Conservation (phyloP, 441 rosid genomes). For the Adansonia madagascariensis region DNA sequence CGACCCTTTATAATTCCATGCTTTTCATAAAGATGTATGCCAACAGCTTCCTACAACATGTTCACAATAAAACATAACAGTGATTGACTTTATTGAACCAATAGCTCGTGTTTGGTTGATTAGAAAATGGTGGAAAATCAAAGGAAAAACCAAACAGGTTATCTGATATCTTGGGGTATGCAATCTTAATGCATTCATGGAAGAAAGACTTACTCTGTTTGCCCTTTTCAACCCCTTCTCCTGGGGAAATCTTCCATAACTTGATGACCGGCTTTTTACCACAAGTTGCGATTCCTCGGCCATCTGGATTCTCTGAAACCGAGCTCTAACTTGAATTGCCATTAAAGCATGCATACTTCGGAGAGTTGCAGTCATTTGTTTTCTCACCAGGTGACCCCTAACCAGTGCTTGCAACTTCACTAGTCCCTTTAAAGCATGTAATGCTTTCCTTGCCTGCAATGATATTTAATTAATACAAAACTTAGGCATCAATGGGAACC, state of each 20-base stretch:
- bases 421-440: conserved; percentile 52
- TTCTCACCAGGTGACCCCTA: conserved; percentile 66
- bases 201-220: too few relatives aligned
- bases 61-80: not conserved
- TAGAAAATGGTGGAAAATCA: conserved; percentile 10
- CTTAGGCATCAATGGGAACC: not conserved
- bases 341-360: conserved; percentile 58
- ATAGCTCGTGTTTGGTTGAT: not conserved
- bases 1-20: conserved; percentile 32
- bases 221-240: too few relatives aligned
- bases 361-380: conserved; percentile 54
- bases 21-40: conserved; percentile 25
- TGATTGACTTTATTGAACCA: not conserved
- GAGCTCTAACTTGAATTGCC: conserved; percentile 63
- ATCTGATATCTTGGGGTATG: too few relatives aligned
- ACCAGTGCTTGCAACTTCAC: conserved; percentile 70
- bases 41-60: conserved; percentile 35
- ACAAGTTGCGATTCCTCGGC: conserved; percentile 36
- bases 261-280: too few relatives aligned
- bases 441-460: conserved; percentile 63
- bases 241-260: too few relatives aligned
- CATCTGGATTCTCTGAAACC: conserved; percentile 57
- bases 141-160: not conserved
- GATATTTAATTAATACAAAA: not conserved
- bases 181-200: too few relatives aligned